phyloP scores from a whole-genome alignment of 495 filamentous ascomycete genomes.

The Penicillium cosmopolitanum region DNA sequence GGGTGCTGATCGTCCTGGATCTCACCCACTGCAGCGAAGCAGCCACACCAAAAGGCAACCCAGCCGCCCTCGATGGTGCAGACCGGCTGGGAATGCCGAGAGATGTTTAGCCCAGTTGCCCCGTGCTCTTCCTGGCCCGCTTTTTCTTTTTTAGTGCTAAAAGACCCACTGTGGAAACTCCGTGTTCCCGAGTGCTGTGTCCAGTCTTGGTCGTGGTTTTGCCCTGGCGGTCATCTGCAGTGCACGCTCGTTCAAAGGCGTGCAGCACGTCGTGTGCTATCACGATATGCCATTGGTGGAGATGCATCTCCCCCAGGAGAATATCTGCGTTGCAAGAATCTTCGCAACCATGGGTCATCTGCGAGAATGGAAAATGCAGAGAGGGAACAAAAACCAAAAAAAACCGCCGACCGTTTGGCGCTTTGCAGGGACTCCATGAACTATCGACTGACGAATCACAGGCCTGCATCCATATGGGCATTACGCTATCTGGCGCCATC shows the following conservation, averaged over 20 bases:
- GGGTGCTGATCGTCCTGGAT: slow-evolving; percentile 7
- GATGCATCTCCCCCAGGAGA: not conserved
- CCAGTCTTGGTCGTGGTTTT: not conserved
- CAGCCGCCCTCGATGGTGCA: slow-evolving; percentile 21
- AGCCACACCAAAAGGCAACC: slow-evolving; percentile 20
- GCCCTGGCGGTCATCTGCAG: slow-evolving; percentile 21
- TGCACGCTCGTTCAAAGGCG: slow-evolving; percentile 1
- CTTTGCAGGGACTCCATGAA: slow-evolving; percentile 14
- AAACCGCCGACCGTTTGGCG: slow-evolving; percentile 22
- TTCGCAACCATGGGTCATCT: slow-evolving; percentile 3
- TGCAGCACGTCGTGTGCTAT: slow-evolving; percentile 10
- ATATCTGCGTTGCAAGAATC: slow-evolving; percentile 12
- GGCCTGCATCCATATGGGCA: slow-evolving; percentile 1
- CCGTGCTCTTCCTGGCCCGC: slow-evolving; percentile 26
- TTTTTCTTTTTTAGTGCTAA: slow-evolving; percentile 22
- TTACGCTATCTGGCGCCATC: slow-evolving; percentile 24
- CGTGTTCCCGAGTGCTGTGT: slow-evolving; percentile 13
- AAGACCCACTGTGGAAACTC: slow-evolving; percentile 13
- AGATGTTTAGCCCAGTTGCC: slow-evolving; percentile 20
- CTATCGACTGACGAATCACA: slow-evolving; percentile 22
- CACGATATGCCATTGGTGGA: slow-evolving; percentile 2
- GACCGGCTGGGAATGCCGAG: slow-evolving; percentile 33
- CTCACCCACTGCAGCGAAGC: slow-evolving; percentile 2
- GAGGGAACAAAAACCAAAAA: not conserved
- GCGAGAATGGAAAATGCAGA: not conserved